A percentile compares a stretch with the other conserved stretches of the same genome.
Evolutionary conservation across 345 rosid genomes (phyloP).

Genomic region (Mercurialis annua): DNA sequence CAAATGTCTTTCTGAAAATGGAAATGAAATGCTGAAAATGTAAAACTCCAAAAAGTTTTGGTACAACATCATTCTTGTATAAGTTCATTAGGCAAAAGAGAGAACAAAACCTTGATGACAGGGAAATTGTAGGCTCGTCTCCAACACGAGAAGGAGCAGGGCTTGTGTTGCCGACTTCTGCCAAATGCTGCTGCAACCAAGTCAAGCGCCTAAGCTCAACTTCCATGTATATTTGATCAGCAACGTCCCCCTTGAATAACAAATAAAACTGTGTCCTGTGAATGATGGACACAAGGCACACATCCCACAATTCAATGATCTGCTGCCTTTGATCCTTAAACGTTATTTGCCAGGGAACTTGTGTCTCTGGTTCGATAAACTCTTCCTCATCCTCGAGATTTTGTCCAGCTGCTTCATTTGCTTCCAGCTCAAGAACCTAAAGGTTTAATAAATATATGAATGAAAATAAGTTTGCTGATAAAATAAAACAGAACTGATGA

Average conservation of each 20-base stretch:
- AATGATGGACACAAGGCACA: conserved; percentile 78
- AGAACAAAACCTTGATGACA: conserved; percentile 62
- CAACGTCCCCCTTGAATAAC: conserved; percentile 88
- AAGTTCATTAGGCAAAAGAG: too few species aligned
- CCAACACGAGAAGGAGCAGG: conserved; percentile 73
- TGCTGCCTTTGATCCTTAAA: conserved; percentile 87
- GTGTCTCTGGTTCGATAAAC: conserved; percentile 47
- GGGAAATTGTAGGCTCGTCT: conserved; percentile 69
- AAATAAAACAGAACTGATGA: neutral
- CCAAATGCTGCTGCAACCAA: conserved; percentile 91
- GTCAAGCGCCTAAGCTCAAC: conserved; percentile 94
- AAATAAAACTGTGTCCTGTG: conserved; percentile 95
- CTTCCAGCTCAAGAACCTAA: conserved; percentile 96
- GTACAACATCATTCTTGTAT: too few species aligned
- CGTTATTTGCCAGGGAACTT: conserved; percentile 75
- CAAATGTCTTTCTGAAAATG: too few species aligned
- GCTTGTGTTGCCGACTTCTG: conserved; percentile 86
- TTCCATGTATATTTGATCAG: conserved; percentile 97
- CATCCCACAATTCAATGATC: conserved; percentile 92
- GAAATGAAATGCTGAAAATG: neutral
- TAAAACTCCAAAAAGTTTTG: too few species aligned
- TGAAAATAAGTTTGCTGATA: neutral
- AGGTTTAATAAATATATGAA: neutral
- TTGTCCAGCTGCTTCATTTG: conserved; percentile 90
- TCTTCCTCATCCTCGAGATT: conserved; percentile 55